Base-by-base conservation (phyloP, 306 rosid genomes). In the Cajanus cajan region DNA sequence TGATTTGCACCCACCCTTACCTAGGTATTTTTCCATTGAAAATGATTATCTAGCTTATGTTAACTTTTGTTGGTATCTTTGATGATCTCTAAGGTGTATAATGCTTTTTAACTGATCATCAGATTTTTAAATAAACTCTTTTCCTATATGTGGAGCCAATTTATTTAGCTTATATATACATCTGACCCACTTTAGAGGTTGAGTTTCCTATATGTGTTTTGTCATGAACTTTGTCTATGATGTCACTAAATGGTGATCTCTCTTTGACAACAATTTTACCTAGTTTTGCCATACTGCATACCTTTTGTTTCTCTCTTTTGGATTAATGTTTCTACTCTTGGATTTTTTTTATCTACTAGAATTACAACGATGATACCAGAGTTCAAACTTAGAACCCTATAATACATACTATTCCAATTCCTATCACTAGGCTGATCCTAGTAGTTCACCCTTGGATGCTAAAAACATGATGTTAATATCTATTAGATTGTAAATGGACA, bases 81-180 rank as follows among this genome's bases (percentile, higher is more conserved):
- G 62, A 36, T 33, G 41, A 36, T 74, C 45, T 57, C 36, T 22
- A 22, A 36, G 22, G 24, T 70, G 34, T 69, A 28, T 68, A 28
- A 50, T 51, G 68, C 34, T 44, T 37, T 55, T 47, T n/a, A 58
- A 75, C 39, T 51, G 64, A 33, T 48, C 22, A 55, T 51, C 36
- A 43, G 43, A 63, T 50, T 76, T 41, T 52, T 74, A 76, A 82
- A 40, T 70, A 11, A 62, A 33, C 15, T 54, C 11, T 81, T 77
- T 67, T 34, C 55, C 52, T n/a, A n/a, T n/a, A n/a, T n/a, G n/a
- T 47, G 59, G 51, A 67, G 37, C 77, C 37, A 52, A 63, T 59
- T 39, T 50, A 41, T 78, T 25, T 47, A 79, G 16, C 68, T 59
- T 15, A 14, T 31, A 8, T 18, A 7, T 21, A 36, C 47, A 58